Evolutionary conservation across 2,329 filamentous ascomycete genomes (phyloP).

Genomic region (Fusarium sp.): DNA sequence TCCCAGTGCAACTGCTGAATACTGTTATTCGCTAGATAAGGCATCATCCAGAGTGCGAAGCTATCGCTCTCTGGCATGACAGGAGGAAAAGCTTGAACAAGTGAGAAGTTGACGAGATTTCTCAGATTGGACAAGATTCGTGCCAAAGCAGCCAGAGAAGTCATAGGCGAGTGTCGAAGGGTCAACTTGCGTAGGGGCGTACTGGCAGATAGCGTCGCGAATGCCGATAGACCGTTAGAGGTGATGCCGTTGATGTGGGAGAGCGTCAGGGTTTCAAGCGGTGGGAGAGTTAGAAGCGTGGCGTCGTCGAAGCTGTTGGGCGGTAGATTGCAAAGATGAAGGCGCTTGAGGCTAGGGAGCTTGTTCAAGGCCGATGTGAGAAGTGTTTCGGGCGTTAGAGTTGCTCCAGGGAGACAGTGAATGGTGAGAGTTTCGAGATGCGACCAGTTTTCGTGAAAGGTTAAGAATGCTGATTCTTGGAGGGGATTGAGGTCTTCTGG

Average conservation of each 20-base stretch:
- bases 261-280: conserved; percentile 67
- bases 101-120: conserved; percentile 62
- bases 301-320: conserved; percentile 68
- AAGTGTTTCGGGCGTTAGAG: conserved; percentile 64
- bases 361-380: conserved; percentile 63
- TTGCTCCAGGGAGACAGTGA: conserved; percentile 69
- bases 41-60: conserved; percentile 70
- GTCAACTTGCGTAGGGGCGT: conserved; percentile 62
- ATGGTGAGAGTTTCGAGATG: conserved; percentile 68
- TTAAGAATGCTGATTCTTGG: conserved; percentile 61
- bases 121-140: conserved; percentile 70
- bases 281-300: conserved; percentile 66
- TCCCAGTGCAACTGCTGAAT: conserved; percentile 73
- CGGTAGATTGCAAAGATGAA: conserved; percentile 71
- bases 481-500: conserved; percentile 47
- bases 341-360: conserved; percentile 67
- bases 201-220: conserved; percentile 64
- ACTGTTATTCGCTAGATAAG: conserved; percentile 69
- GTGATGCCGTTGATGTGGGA: conserved; percentile 69
- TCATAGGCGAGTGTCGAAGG: conserved; percentile 68
- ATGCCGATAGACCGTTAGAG: conserved; percentile 66
- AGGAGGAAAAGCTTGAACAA: conserved; percentile 68
- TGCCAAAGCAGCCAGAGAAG: conserved; percentile 67
- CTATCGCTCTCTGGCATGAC: conserved; percentile 67
- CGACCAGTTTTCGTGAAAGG: conserved; percentile 67